These are phyloP conservation scores for Asterophora lycoperdoides DNA, from an alignment of 768 basidiomycete species.

Conservation along the genomic window DNA sequence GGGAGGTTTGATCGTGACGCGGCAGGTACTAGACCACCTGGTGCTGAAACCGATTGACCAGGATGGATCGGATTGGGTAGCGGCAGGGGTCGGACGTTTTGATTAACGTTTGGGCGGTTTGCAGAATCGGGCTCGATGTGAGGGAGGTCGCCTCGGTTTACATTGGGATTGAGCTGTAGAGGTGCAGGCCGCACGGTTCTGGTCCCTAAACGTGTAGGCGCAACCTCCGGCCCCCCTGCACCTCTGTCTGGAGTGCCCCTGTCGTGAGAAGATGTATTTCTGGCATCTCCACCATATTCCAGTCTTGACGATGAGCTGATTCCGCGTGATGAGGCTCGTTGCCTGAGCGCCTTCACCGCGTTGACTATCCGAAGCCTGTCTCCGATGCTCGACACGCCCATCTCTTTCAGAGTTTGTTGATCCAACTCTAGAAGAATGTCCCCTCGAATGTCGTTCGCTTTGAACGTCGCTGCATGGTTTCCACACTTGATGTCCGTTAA, in stretches of 20 bases:
- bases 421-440: constrained; percentile 91
- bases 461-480: constrained; percentile 65
- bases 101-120: constrained; percentile 27
- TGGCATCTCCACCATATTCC: constrained; percentile 6
- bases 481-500: constrained; percentile 73
- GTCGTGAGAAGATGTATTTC: constrained; percentile 1
- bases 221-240: constrained; percentile 18
- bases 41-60: constrained; percentile 23
- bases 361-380: constrained; percentile 85
- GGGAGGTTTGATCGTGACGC: constrained; percentile 48
- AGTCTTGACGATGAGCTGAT: constrained; percentile 15
- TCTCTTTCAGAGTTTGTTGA: constrained; percentile 81
- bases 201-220: constrained; percentile 28
- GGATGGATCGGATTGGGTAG: constrained; percentile 35
- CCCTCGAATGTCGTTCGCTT: constrained; percentile 85
- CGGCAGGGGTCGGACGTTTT: constrained; percentile 44
- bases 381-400: constrained; percentile 86
- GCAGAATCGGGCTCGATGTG: constrained; percentile 67
- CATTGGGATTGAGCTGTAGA: constrained; percentile 59
- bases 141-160: constrained; percentile 61
- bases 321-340: constrained; percentile 39
- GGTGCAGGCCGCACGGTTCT: constrained; percentile 73
- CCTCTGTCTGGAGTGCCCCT: constrained; percentile 4
- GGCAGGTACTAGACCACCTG: constrained; percentile 29
- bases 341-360: constrained; percentile 76